A percentile compares a stretch with the other conserved stretches of the same genome.
These are phyloP conservation scores for Ballota nigra DNA, from an alignment of 257 asterid species.

Conservation along the genomic window DNA sequence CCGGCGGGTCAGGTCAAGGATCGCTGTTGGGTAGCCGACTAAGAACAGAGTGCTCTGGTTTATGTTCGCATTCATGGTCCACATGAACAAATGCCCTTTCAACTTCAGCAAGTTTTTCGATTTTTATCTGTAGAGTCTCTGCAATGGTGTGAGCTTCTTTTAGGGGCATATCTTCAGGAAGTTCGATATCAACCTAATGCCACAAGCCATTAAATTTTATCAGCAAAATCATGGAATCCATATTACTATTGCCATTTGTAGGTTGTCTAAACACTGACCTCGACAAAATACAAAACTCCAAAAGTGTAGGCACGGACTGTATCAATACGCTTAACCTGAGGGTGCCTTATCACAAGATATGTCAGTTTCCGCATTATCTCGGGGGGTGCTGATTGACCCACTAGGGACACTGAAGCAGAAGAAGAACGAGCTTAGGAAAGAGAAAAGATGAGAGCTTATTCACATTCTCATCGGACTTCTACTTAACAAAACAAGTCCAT, in stretches of 20 bases:
- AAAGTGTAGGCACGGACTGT: slow-evolving; percentile 96
- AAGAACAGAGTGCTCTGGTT: slow-evolving; percentile 82
- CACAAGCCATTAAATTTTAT: background rate
- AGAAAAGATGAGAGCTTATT: background rate
- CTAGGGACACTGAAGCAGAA: slow-evolving; percentile 55
- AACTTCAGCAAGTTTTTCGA: slow-evolving; percentile 85
- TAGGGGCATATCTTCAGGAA: slow-evolving; percentile 77
- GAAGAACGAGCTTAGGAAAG: slow-evolving; percentile 10
- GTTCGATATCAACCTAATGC: slow-evolving; percentile 81
- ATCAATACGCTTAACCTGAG: slow-evolving; percentile 73
- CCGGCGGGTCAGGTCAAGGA: slow-evolving; percentile 36
- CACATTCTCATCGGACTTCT: background rate
- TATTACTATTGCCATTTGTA: background rate
- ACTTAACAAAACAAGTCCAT: background rate
- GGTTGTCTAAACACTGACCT: slow-evolving; percentile 49
- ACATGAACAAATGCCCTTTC: slow-evolving; percentile 92
- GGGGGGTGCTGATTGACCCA: slow-evolving; percentile 88
- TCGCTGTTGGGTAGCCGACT: slow-evolving; percentile 69
- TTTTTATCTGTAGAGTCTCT: slow-evolving; percentile 70
- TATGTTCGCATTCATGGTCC: slow-evolving; percentile 81
- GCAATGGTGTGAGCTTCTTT: slow-evolving; percentile 87
- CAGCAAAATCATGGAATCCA: background rate
- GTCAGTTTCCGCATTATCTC: slow-evolving; percentile 76
- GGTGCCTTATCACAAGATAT: slow-evolving; percentile 80
- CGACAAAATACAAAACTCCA: slow-evolving; percentile 85